These are phyloP conservation scores for Rhodocollybia butyracea DNA, from an alignment of 768 basidiomycete genomes.

Conservation along the genomic window DNA sequence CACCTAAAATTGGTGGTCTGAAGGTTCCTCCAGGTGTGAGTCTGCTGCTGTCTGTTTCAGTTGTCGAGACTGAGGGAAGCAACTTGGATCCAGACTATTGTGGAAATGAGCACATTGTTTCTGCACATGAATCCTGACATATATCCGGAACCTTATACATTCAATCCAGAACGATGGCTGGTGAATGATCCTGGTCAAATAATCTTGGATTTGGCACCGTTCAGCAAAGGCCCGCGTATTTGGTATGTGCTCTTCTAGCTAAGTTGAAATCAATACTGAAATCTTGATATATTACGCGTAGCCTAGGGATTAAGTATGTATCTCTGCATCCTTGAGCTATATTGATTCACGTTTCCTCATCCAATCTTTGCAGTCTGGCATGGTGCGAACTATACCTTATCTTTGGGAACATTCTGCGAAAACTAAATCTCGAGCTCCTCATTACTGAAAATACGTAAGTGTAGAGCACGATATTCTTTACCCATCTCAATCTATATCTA, in stretches of 20 bases:
- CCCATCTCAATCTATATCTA: not conserved
- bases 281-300: not conserved
- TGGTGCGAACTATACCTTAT: constrained; percentile 20
- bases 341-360: not conserved
- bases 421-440: constrained; percentile 14
- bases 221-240: constrained; percentile 43
- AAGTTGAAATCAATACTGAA: not conserved
- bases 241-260: constrained; percentile 25
- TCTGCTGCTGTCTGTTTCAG: not conserved
- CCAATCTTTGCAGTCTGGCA: constrained; percentile 10
- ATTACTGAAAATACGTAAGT: not conserved
- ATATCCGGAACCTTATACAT: constrained; percentile 36
- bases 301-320: not conserved
- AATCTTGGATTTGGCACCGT: constrained; percentile 38
- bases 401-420: constrained; percentile 18
- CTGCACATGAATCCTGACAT: constrained; percentile 36
- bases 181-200: constrained; percentile 30
- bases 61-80: too few species aligned
- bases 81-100: constrained; percentile 31
- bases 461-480: not conserved
- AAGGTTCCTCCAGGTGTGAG: constrained; percentile 38
- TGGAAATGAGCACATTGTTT: constrained; percentile 37
- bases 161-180: constrained; percentile 44
- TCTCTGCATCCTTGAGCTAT: constrained; percentile 1
- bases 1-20: constrained; percentile 30